These are phyloP conservation scores for Hypoxylon sp. DNA, from an alignment of 2,329 filamentous ascomycete genomes.

Conservation along the genomic window DNA sequence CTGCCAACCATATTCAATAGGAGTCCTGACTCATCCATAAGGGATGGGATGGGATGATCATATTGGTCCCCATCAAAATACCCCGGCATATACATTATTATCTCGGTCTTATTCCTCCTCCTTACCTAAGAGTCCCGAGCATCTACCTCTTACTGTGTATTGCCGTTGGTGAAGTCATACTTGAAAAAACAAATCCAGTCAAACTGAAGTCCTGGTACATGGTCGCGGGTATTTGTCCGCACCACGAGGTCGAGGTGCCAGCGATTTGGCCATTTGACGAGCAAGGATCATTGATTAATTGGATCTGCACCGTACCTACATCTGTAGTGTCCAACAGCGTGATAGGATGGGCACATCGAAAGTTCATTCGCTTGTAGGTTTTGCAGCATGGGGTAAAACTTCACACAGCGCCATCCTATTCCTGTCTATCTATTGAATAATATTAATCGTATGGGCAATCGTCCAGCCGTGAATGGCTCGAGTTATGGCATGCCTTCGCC, in stretches of 20 bases:
- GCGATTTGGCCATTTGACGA: no score
- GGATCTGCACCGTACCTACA: constrained; percentile 18
- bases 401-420: constrained; percentile 13
- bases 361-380: constrained; percentile 3
- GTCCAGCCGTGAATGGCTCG: constrained; percentile 9
- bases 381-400: constrained; percentile 15
- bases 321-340: constrained; percentile 8
- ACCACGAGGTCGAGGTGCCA: no score
- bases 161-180: constrained; percentile 11
- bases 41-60: background rate
- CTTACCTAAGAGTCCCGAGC: constrained; percentile 8
- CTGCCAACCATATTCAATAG: constrained; percentile 23
- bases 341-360: constrained; percentile 1
- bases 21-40: constrained; percentile 19
- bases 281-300: no score
- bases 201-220: no score
- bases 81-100: no score
- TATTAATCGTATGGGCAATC: constrained; percentile 13
- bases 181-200: no score
- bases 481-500: background rate
- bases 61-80: constrained; percentile 3
- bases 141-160: no score
- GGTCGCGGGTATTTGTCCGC: no score
- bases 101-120: constrained; percentile 7
- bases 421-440: no score